Evolutionary conservation across 768 basidiomycete genomes (phyloP).

Genomic region (Pluteus cervinus): DNA sequence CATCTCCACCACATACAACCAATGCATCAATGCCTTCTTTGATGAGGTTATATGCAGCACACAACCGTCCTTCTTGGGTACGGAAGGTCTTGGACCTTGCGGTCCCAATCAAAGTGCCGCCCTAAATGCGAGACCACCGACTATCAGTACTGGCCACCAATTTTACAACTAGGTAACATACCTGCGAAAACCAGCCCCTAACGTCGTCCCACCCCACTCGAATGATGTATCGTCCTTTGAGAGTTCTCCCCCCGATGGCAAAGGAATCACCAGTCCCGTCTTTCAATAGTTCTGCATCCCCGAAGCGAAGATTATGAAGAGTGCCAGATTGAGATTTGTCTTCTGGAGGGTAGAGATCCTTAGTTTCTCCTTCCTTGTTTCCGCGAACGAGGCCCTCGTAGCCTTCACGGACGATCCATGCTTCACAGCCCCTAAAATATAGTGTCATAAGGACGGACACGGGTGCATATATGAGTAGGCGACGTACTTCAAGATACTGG

Average conservation of each 20-base stretch:
- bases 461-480: constrained; percentile 2
- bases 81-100: constrained; percentile 83
- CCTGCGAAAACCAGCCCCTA: constrained; percentile 89
- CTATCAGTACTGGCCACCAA: neutral
- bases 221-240: constrained; percentile 91
- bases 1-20: constrained; percentile 96
- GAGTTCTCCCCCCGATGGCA: constrained; percentile 56
- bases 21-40: constrained; percentile 97
- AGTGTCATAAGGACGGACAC: constrained; percentile 1
- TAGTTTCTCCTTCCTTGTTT: too few species aligned
- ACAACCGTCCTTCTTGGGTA: constrained; percentile 80
- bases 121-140: constrained; percentile 50
- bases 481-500: constrained; percentile 81
- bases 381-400: constrained; percentile 97
- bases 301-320: constrained; percentile 74
- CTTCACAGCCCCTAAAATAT: constrained; percentile 78
- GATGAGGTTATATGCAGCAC: constrained; percentile 86
- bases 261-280: constrained; percentile 86
- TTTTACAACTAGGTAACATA: constrained; percentile 22
- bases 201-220: constrained; percentile 99
- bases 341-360: too few species aligned
- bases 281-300: constrained; percentile 68
- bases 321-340: constrained; percentile 9
- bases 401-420: constrained; percentile 95
- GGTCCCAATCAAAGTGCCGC: constrained; percentile 95